Evolutionary conservation across 768 basidiomycete genomes (phyloP).

Genomic region (Boletus subcaerulescens): DNA sequence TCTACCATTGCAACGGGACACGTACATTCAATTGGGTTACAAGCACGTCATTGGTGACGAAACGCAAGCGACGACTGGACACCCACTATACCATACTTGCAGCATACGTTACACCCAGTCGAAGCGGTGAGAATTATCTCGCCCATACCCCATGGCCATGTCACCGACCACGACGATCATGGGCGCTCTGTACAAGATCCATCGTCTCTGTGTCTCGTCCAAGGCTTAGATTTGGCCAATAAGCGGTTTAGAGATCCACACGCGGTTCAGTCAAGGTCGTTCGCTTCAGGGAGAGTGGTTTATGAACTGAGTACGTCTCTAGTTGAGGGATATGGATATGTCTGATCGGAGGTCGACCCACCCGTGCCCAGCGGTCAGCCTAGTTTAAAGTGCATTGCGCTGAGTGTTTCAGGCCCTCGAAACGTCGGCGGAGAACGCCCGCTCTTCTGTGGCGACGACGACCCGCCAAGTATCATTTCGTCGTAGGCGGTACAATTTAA

Average conservation of each 20-base stretch:
- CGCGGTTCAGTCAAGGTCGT: conserved; percentile 10
- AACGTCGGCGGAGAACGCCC: background rate
- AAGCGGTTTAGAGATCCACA: background rate
- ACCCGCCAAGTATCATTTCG: background rate
- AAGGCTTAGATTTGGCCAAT: background rate
- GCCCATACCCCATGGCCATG: background rate
- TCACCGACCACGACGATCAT: conserved; percentile 6
- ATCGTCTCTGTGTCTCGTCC: background rate
- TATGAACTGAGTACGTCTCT: background rate
- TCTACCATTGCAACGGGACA: background rate
- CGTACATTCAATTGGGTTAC: conserved; percentile 1
- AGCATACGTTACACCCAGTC: background rate
- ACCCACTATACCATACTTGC: background rate
- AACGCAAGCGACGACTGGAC: background rate
- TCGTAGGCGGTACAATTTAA: background rate
- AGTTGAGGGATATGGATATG: background rate
- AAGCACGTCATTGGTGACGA: background rate
- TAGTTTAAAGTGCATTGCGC: no score
- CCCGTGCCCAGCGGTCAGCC: background rate
- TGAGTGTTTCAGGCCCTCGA: no score
- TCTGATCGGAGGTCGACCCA: conserved; percentile 3
- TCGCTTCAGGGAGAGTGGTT: background rate
- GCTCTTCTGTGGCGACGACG: background rate
- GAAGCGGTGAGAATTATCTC: background rate
- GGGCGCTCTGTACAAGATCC: conserved; percentile 1